A percentile compares a stretch with the other conserved stretches of the same genome.
phyloP scores from a whole-genome alignment of 345 rosid genomes.

The Gynandropsis gynandra region DNA sequence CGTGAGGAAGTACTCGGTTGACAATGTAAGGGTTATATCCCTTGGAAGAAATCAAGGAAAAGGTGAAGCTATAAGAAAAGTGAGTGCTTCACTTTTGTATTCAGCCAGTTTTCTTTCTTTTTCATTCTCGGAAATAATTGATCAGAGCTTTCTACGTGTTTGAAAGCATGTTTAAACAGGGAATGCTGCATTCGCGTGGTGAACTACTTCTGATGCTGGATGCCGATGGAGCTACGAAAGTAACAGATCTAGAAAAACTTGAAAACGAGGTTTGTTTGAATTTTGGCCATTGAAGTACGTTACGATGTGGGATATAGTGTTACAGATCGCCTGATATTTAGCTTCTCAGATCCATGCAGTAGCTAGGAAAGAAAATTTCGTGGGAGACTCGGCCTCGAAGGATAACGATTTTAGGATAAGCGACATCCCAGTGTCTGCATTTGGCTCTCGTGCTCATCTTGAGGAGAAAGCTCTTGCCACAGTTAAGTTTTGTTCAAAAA shows the following conservation, averaged over 20 bases:
- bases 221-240: constrained; percentile 99
- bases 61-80: constrained; percentile 98
- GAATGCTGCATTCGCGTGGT: constrained; percentile 99
- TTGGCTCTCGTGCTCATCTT: constrained; percentile 99
- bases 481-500: constrained; percentile 41
- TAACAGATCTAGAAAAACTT: constrained; percentile 84
- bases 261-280: constrained; percentile 67
- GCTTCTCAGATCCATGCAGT: constrained; percentile 67
- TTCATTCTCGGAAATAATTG: constrained; percentile 21
- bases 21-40: constrained; percentile 71
- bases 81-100: constrained; percentile 36
- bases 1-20: constrained; percentile 64
- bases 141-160: constrained; percentile 54
- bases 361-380: constrained; percentile 43
- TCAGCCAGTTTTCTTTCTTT: constrained; percentile 2
- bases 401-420: constrained; percentile 42
- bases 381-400: constrained; percentile 38
- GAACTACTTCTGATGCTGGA: constrained; percentile 94
- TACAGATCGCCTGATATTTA: constrained; percentile 29
- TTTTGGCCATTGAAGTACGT: not conserved
- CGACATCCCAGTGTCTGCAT: constrained; percentile 72
- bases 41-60: constrained; percentile 95
- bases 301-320: constrained; percentile 9
- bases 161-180: constrained; percentile 93
- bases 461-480: constrained; percentile 93